Conservation (phyloP, 148 eudicot genomes). For the Pharnaceum exiguum region DNA sequence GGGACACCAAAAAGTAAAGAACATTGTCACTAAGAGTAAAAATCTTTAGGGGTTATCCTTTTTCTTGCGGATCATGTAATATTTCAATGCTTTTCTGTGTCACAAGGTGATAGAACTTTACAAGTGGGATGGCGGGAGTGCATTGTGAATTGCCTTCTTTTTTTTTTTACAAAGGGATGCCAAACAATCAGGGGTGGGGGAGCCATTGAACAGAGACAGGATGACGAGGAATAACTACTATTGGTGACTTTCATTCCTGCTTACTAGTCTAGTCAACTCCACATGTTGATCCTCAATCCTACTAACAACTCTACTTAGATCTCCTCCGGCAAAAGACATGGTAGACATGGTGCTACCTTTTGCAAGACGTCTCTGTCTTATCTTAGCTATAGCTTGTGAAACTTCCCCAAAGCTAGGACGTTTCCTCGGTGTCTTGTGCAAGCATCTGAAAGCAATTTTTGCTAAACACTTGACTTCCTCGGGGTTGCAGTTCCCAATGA, state of each 20-base stretch:
- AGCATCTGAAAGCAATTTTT: constrained; percentile 67
- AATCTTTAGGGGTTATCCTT: too few species aligned
- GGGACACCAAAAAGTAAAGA: too few species aligned
- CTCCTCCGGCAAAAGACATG: constrained; percentile 61
- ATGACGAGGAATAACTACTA: too few species aligned
- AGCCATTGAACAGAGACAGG: background rate
- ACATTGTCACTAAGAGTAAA: too few species aligned
- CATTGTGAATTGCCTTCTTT: too few species aligned
- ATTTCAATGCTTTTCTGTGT: too few species aligned
- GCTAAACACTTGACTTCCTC: constrained; percentile 73
- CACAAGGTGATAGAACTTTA: too few species aligned
- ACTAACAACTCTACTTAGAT: constrained; percentile 47
- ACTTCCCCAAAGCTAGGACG: constrained; percentile 81
- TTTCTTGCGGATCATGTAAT: too few species aligned
- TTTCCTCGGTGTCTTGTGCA: constrained; percentile 68
- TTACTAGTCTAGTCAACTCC: constrained; percentile 60
- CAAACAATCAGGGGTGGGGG: background rate
- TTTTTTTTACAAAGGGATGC: too few species aligned
- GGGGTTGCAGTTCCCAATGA: constrained; percentile 49
- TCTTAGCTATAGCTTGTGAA: constrained; percentile 61
- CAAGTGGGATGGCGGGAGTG: too few species aligned
- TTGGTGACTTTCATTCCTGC: constrained; percentile 35
- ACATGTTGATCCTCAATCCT: constrained; percentile 62
- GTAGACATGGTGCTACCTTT: constrained; percentile 60
- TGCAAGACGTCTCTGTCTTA: constrained; percentile 50